Evolutionary conservation across 2,329 filamentous ascomycete genomes (phyloP), one percentile per base, ranked within the genome.

Genomic region (Rachicladosporium sp.): DNA sequence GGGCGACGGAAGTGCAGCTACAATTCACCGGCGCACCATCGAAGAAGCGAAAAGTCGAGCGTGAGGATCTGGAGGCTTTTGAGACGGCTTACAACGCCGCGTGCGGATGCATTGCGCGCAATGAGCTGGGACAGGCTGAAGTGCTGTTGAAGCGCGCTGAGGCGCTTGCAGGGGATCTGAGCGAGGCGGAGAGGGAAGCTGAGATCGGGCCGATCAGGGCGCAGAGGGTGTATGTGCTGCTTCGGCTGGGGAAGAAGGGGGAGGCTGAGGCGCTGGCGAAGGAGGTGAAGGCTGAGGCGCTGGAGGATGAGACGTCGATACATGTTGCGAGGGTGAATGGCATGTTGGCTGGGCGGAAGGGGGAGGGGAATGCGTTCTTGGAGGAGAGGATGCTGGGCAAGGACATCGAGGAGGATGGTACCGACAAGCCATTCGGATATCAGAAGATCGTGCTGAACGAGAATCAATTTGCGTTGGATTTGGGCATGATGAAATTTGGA

Each of bases 1-100:
- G 76, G 4, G 85, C 84, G 2, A 70, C 76, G 3, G 71, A 78
- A 51, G 80, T 83, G 10, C 84, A 91, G 61, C 63, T 83, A 9
- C 71, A 79, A 46, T 89, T 82, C 81, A 64, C 66, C 36, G 70
- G 69, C 11, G 61, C 71, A 42, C 54, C 68, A 29, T 67, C 68
- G 30, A 61, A 65, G 43, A 70, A 69, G 48, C 73, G 74, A 58
- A 74, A 74, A 53, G 66, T 71, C 6, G 62, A 63, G 5, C 65
- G 70, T 43, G 75, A 78, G 44, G 76, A 83, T 50, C 62, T 82
- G 19, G 81, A 87, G 46, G 74, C 79, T 2, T 91, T 91, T 50
- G 85, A 91, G 64, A 79, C 81, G 19, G 79, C 82, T 8, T 93
- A 84, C 63, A 93, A 93, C 58, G 73, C 76, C 15, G 84, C 82